These are phyloP conservation scores for Yamadazyma dendronema DNA, from an alignment of 1,139 yeast species.

Conservation along the genomic window DNA sequence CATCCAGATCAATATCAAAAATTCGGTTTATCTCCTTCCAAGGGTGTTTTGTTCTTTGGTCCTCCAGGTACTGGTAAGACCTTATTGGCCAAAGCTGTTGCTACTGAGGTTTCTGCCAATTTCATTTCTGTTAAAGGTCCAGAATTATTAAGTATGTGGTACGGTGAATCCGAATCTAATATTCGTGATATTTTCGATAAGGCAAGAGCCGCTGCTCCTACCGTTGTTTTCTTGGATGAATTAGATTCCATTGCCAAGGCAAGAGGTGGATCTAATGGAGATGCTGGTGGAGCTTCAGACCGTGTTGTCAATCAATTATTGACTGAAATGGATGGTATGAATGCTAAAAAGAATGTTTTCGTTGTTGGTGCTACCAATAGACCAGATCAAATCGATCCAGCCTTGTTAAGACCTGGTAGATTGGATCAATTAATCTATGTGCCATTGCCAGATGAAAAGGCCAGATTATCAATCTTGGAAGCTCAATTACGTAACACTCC, in stretches of 20 bases:
- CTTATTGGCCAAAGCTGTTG: constrained; percentile 94
- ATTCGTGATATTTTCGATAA: constrained; percentile 96
- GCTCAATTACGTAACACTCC: constrained; percentile 99
- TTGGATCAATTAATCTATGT: constrained; percentile 97
- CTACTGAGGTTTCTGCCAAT: constrained; percentile 96
- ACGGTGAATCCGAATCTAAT: constrained; percentile 97
- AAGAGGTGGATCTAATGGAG: constrained; percentile 85
- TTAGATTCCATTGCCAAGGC: constrained; percentile 97
- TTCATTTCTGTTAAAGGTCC: constrained; percentile 98
- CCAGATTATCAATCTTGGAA: constrained; percentile 86
- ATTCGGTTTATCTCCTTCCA: constrained; percentile 95
- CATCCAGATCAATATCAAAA: constrained; percentile 99
- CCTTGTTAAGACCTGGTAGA: constrained; percentile 98
- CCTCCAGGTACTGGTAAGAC: constrained; percentile 99
- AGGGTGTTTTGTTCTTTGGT: constrained; percentile 97
- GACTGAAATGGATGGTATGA: constrained; percentile 99
- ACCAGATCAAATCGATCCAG: constrained; percentile 99
- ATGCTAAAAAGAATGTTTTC: constrained; percentile 96
- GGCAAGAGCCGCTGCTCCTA: constrained; percentile 99
- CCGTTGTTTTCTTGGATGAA: constrained; percentile 96
- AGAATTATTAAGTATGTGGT: constrained; percentile 97
- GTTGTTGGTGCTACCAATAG: constrained; percentile 99
- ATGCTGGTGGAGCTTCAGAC: constrained; percentile 98
- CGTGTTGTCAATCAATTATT: constrained; percentile 96
- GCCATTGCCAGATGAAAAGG: constrained; percentile 94